Base-by-base conservation (phyloP, 192 early-diverging fungal genomes). In the Podila horticola region DNA sequence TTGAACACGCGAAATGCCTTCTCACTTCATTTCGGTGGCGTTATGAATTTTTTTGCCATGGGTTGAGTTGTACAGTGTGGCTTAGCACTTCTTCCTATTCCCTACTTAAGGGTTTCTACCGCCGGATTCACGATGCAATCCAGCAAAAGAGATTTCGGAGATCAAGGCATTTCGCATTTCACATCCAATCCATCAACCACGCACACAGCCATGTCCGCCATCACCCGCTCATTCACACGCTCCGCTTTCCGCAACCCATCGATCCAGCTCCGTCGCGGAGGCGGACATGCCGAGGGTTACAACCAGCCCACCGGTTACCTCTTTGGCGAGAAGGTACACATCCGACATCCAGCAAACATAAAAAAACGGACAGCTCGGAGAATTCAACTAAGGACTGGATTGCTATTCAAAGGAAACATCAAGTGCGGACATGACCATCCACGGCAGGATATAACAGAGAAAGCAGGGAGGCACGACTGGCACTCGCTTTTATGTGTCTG, bases 281-380 rank as follows among this genome's bases (percentile, higher is more conserved):
- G 91, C 33, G 86, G 87, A 52, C 86, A 82, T 28, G 71, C 82
- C 36, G 89, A 88, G 48, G 75, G 88, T 26, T 92, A 85, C 75
- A 93, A 93, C 82, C 90, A 91, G 83, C 93, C 93, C 9, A 87
- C 88, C 61, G 93, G 93, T 69, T 91, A 93, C 73, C 86, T 95
- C 49, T 94, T 95, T 73, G 88, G 83, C 57, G 91, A 91, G 84
- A 95, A 93, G 91, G 92, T 93, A 81, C n/a, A 30, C 24, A 26
- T 55, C 41, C 41, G 41, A 45, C 41, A 45, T 45, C 41, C 2
- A 45, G 4, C 0, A 45, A 1, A n/a, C n/a, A n/a, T n/a, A n/a
- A 10, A 17, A 17, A 45, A 12, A 45, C 41, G 41, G 41, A 15
- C 13, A 45, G 41, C 8, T 45, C 41, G 41, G 41, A 45, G 41